These are phyloP conservation scores for Bondarzewia mesenterica DNA, from an alignment of 1,284 basidiomycete genomes.

Conservation along the genomic window DNA sequence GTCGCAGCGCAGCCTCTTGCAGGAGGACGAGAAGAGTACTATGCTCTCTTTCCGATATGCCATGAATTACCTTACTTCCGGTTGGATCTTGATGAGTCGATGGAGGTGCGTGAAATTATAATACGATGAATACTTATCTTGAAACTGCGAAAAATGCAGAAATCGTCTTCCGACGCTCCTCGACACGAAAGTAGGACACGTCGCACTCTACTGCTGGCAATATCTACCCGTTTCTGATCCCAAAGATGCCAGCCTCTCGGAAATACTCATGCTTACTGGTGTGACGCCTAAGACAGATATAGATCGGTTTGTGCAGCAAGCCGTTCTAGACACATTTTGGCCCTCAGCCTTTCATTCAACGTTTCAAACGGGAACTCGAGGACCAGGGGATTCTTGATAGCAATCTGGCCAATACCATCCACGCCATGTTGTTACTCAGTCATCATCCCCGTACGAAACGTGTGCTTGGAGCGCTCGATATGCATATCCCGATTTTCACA, in stretches of 20 bases:
- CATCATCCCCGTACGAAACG: too few species aligned
- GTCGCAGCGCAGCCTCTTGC: background rate
- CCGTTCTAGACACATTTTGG: background rate
- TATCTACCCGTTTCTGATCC: background rate
- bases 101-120: background rate
- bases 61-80: background rate
- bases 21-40: background rate
- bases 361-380: background rate
- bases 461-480: too few species aligned
- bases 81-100: background rate
- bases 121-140: too few species aligned
- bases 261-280: background rate
- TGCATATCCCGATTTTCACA: too few species aligned
- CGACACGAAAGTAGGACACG: background rate
- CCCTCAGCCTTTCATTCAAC: background rate
- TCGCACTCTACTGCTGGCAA: background rate
- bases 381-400: background rate
- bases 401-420: too few species aligned
- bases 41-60: background rate
- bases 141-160: too few species aligned
- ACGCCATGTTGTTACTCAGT: too few species aligned
- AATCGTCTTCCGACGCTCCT: background rate
- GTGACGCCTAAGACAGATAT: background rate
- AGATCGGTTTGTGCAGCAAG: background rate
- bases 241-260: background rate